A percentile compares a stretch with the other conserved stretches of the same genome.
Conservation (phyloP, 2,329 filamentous ascomycete species). For the Ambrosiella cleistominuta region DNA sequence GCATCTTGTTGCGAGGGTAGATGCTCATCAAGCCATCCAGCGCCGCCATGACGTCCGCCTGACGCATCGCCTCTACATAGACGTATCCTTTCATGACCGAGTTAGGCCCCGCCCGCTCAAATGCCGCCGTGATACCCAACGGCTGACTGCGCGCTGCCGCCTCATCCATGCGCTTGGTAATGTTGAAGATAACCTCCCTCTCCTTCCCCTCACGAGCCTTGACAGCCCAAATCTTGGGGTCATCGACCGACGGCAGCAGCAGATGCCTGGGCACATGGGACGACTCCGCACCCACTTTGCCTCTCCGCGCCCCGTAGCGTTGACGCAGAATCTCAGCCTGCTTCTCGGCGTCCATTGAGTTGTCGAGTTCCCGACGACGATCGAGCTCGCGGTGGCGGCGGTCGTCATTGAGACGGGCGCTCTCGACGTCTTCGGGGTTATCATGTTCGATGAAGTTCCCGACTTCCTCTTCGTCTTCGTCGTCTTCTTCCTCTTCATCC, state of each 20-base stretch:
- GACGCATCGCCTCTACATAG: slow-evolving; percentile 80
- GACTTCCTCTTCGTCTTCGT: slow-evolving; percentile 69
- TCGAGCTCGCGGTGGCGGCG: slow-evolving; percentile 87
- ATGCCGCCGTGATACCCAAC: slow-evolving; percentile 71
- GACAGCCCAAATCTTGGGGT: slow-evolving; percentile 90
- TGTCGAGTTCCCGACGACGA: slow-evolving; percentile 70
- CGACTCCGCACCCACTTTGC: slow-evolving; percentile 49
- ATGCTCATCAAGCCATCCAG: slow-evolving; percentile 75
- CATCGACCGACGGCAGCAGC: slow-evolving; percentile 79
- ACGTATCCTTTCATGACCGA: slow-evolving; percentile 83
- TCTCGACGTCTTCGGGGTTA: slow-evolving; percentile 78
- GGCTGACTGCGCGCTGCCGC: slow-evolving; percentile 60
- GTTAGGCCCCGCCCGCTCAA: slow-evolving; percentile 66
- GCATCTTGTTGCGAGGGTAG: slow-evolving; percentile 72
- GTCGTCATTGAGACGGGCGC: slow-evolving; percentile 69
- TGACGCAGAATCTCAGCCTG: slow-evolving; percentile 74
- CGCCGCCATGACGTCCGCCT: slow-evolving; percentile 69
- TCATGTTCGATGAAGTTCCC: slow-evolving; percentile 78
- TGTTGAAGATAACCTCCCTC: slow-evolving; percentile 69
- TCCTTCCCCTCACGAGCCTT: slow-evolving; percentile 93
- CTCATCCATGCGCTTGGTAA: slow-evolving; percentile 80
- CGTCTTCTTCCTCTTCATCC: slow-evolving; percentile 72
- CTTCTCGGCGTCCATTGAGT: slow-evolving; percentile 83
- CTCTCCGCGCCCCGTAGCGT: slow-evolving; percentile 66
- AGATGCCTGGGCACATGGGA: slow-evolving; percentile 69